These are phyloP conservation scores for Coleophoma crateriformis DNA, from an alignment of 2,329 filamentous ascomycete genomes.

Conservation along the genomic window DNA sequence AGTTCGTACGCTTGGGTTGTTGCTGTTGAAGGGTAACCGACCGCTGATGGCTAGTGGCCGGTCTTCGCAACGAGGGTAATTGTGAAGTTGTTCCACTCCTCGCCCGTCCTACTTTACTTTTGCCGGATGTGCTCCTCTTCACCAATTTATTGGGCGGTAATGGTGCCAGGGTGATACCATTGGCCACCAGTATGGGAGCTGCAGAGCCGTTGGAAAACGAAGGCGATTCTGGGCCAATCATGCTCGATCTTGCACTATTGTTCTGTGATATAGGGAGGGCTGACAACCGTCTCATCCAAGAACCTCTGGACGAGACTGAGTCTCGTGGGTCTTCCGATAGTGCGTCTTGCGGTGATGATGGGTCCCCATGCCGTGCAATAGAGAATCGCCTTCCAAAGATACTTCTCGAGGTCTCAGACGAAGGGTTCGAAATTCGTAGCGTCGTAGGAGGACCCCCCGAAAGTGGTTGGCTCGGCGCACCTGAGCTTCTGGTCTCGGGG, in stretches of 20 bases:
- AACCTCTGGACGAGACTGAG: constrained; percentile 56
- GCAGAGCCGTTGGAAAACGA: constrained; percentile 64
- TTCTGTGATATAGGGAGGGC: constrained; percentile 59
- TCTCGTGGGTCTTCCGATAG: constrained; percentile 32
- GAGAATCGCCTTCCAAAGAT: constrained; percentile 16
- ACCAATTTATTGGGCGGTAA: constrained; percentile 70
- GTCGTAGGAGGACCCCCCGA: constrained; percentile 8
- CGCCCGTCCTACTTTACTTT: constrained; percentile 35
- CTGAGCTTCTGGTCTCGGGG: constrained; percentile 10
- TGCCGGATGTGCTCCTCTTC: constrained; percentile 61
- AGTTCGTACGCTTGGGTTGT: constrained; percentile 21
- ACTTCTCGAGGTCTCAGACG: constrained; percentile 16
- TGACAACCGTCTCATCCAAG: constrained; percentile 70
- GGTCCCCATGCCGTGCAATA: constrained; percentile 17
- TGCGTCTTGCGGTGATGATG: constrained; percentile 10
- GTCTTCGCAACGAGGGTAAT: constrained; percentile 61
- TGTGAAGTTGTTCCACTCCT: constrained; percentile 52
- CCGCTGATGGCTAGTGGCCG: constrained; percentile 74
- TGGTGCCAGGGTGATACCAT: constrained; percentile 30
- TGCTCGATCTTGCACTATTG: constrained; percentile 58
- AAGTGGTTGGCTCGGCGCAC: constrained; percentile 8
- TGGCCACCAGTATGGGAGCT: constrained; percentile 50
- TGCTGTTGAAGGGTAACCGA: constrained; percentile 61
- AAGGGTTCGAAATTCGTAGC: constrained; percentile 10
- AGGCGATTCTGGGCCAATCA: constrained; percentile 55